Conservation (phyloP, 805 yeast genomes). For the Candida piceae region DNA sequence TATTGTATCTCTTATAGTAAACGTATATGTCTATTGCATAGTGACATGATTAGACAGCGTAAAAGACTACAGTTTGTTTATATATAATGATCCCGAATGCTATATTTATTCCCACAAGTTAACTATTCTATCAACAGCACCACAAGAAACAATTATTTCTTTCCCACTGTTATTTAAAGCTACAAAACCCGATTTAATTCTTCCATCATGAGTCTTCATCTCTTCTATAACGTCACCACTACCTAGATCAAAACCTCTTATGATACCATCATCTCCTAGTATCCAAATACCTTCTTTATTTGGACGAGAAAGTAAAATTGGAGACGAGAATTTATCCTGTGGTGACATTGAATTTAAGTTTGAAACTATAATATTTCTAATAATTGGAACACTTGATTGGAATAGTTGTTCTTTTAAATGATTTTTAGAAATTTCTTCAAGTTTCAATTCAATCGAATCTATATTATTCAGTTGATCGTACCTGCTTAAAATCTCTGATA, state of each 20-base stretch:
- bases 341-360: slow-evolving; percentile 52
- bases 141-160: slow-evolving; percentile 44
- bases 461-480: slow-evolving; percentile 6
- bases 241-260: slow-evolving; percentile 54
- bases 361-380: slow-evolving; percentile 34
- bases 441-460: slow-evolving; percentile 2
- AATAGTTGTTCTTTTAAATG: slow-evolving; percentile 15
- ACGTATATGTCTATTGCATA: no score
- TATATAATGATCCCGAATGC: no score
- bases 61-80: no score
- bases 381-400: slow-evolving; percentile 23
- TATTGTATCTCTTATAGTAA: no score
- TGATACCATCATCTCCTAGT: slow-evolving; percentile 61
- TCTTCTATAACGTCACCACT: slow-evolving; percentile 32
- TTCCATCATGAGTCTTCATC: slow-evolving; percentile 36
- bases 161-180: slow-evolving; percentile 21
- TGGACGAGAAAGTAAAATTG: slow-evolving; percentile 33
- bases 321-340: slow-evolving; percentile 61
- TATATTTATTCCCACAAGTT: slow-evolving; percentile 26
- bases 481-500: slow-evolving; percentile 15
- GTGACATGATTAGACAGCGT: no score
- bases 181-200: slow-evolving; percentile 41
- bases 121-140: slow-evolving; percentile 40
- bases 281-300: slow-evolving; percentile 53
- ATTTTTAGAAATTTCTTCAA: slow-evolving; percentile 4